Evolutionary conservation across 1,284 basidiomycete species (phyloP), one percentile per base, ranked within the genome.

Genomic region (Caloboletus inedulis): DNA sequence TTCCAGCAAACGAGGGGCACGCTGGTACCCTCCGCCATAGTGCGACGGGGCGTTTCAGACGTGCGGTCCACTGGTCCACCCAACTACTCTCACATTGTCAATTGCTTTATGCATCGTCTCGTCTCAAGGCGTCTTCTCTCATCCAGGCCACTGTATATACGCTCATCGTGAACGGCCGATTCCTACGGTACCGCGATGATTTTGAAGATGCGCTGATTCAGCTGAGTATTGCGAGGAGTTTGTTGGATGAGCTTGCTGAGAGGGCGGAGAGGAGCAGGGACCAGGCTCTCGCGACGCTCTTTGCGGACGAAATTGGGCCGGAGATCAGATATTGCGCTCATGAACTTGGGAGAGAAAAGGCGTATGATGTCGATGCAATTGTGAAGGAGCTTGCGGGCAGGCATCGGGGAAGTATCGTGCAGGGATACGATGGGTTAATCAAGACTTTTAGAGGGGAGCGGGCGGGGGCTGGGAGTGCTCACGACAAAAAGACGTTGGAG

Each of bases 301-400:
- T 92, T 64, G 80, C 88, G 18, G 95, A 98, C 67, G 85, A 89
- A 56, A 85, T 94, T 55, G 88, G 92, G 39, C 93, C 96, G 0
- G 87, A 97, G 70, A 91, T 98, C 55, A 80, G 96, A 46, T 90
- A 94, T 72, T 92, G 89, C 59, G 94, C 94, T 0, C 96, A 98
- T 67, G 89, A 94, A 65, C 78, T 96, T 27, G 85, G 85, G 2
- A 73, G 78, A 43, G 73, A 72, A 42, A 87, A 85, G 63, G 83
- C 90, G 7, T 93, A 95, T 71, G 91, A 95, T 69, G 78, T 94
- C 41, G 86, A 88, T 59, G 81, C 77, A 3, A 90, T 94, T 58
- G 88, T 91, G n/a, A 75, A 77, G 7, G 87, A 91, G 56, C 68
- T 90, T 12, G 79, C 82, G 2, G 76, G 77, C n/a, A 79, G 73